Percentiles rank a stretch among this genome's conserved stretches.
These are phyloP conservation scores for Fraxinus floribunda DNA, from an alignment of 305 asterid genomes.

Conservation along the genomic window DNA sequence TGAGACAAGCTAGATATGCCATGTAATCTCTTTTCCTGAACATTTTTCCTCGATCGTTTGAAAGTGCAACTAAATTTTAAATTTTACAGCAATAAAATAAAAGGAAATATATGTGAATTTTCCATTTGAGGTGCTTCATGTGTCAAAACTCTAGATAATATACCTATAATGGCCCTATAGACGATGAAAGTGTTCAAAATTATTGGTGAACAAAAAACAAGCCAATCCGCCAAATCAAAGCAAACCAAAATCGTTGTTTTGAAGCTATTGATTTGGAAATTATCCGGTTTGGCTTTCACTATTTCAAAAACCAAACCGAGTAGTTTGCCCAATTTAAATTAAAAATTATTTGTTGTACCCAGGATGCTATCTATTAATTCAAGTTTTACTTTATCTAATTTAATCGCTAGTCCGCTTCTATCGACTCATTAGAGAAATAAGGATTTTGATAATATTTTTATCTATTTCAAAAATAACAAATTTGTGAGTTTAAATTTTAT, in stretches of 20 bases:
- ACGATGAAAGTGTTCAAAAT: not conserved
- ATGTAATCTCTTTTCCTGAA: conserved; percentile 60
- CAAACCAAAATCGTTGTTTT: not conserved
- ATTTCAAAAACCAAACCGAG: not conserved
- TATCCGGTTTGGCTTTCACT: not conserved
- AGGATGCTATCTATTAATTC: not conserved
- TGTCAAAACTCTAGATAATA: not conserved
- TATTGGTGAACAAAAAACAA: not conserved
- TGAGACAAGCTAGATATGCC: conserved; percentile 94
- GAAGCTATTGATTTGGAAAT: not conserved
- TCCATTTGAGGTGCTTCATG: not conserved
- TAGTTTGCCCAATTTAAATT: not conserved
- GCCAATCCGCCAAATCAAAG: not conserved
- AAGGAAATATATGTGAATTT: not conserved
- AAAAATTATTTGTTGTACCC: not conserved
- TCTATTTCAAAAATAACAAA: not conserved
- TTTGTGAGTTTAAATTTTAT: not conserved
- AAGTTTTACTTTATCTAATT: not conserved
- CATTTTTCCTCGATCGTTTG: not conserved
- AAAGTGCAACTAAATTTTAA: conserved; percentile 8
- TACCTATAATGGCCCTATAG: not conserved
- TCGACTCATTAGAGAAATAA: not conserved
- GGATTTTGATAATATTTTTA: not conserved
- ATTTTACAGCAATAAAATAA: not conserved
- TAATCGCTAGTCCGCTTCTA: not conserved